Percentiles rank a stretch among this genome's conserved stretches.
These are phyloP conservation scores for Stromatinia cepivora DNA, from an alignment of 2,329 filamentous ascomycete species.

Conservation along the genomic window DNA sequence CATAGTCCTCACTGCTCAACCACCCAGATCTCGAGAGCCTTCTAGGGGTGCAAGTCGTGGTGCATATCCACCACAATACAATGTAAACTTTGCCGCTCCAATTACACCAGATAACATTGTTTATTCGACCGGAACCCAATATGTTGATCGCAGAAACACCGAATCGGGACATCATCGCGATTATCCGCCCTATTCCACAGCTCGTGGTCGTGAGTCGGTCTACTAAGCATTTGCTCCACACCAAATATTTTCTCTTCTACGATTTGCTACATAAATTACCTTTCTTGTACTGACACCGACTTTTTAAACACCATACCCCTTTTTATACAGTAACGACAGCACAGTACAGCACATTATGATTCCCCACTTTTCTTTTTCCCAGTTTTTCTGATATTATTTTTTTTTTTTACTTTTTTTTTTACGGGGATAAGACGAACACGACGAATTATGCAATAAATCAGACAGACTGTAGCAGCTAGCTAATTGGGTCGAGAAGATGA, in stretches of 20 bases:
- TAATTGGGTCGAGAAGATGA: neutral
- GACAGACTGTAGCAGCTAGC: neutral
- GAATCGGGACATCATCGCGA: slow-evolving; percentile 18
- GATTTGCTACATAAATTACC: slow-evolving; percentile 22
- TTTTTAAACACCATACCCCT: slow-evolving; percentile 17
- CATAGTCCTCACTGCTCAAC: slow-evolving; percentile 27
- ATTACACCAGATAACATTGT: slow-evolving; percentile 5
- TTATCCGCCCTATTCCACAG: neutral
- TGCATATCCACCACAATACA: slow-evolving; percentile 6
- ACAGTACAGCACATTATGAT: slow-evolving; percentile 19
- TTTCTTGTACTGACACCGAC: slow-evolving; percentile 23
- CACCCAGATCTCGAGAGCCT: slow-evolving; percentile 29
- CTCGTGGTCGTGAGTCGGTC: slow-evolving; percentile 6
- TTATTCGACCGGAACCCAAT: neutral
- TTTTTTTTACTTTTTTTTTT: slow-evolving; percentile 10
- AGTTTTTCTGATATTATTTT: neutral
- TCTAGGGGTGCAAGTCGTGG: slow-evolving; percentile 23
- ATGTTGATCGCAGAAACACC: slow-evolving; percentile 14
- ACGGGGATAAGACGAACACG: slow-evolving; percentile 19
- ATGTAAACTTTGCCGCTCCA: slow-evolving; percentile 9
- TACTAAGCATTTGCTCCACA: neutral
- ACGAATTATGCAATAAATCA: slow-evolving; percentile 9
- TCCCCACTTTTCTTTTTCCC: slow-evolving; percentile 20
- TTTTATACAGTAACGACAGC: slow-evolving; percentile 24
- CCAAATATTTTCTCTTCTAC: neutral